Evolutionary conservation across 192 early-diverging fungal genomes (phyloP), one percentile per base, ranked within the genome.

Genomic region (Umbelopsis ramanniana): DNA sequence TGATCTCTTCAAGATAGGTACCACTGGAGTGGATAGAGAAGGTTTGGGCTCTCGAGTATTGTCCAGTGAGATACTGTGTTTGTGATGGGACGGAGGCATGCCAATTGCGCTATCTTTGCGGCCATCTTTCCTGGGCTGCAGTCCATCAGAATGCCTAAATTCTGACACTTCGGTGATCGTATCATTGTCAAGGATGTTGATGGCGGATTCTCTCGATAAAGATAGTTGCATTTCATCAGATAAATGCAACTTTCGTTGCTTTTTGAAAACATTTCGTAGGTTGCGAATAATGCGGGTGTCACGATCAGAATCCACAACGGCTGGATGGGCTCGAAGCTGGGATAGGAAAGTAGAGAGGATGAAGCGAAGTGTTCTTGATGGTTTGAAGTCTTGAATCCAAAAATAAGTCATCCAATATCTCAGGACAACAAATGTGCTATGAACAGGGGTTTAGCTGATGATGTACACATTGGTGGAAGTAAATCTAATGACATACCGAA

Each of bases 371-470:
- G 81, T 73, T 29, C 80, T 75, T 71, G 82, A 84, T 1, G 68
- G 60, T 40, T 76, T 74, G 53, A 88, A 88, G 43, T 88, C 87
- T 26, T 84, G 73, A 17, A 69, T 57, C 68, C 82, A 88, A 47
- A 86, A 84, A 54, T 82, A 80, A 29, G 78, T 81, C 33, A 88
- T 74, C 87, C 87, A 88, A 68, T 85, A 78, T 6, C 85, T 79
- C 40, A 88, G 66, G 0, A 86, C 87, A 37, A 84, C 84, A 67
- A 88, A 88, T 0, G 84, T 81, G 37, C 85, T 86, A 67, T 29
- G 26, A 17, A 60, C 12, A 40, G 35, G 10, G 26, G 29, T 45
- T 46, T 17, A 23, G 8, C 10, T 29, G 21, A n/a, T 19, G 21
- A 4, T 15, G 21, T 24, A 52, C 23, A 35, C 8, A 35, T 55